Base-by-base conservation (phyloP, 805 yeast genomes). In the Cyberlindnera lachancei region DNA sequence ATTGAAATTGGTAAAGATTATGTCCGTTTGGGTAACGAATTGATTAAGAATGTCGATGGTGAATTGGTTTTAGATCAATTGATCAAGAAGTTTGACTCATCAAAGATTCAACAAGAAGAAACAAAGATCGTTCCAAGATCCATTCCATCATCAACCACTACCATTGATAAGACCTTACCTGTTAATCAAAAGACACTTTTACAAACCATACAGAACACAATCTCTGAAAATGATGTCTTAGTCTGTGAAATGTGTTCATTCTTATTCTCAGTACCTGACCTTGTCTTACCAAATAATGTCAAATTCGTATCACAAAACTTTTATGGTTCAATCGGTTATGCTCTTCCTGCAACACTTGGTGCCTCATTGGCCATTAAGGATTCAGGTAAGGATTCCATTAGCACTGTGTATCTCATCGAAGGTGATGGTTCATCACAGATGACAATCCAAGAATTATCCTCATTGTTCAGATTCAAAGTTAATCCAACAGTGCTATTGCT, bases 371-470 rank as follows among this genome's bases (percentile, higher is more conserved):
- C 81, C 2, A 67, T 68, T 10, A 60, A 61, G 34, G 83, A 77
- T 45, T n/a, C n/a, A n/a, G n/a, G n/a, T n/a, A 25, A 42, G 12
- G 37, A 32, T 7, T 30, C 29, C 4, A 32, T 41, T 3, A 37
- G 37, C 10, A 44, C 83, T 46, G 79, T 75, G 16, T 57, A 77
- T 15, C 55, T 77, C 23, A 72, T 76, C 44, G 71, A 76, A 25
- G 84, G 84, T 42, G 84, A 77, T 47, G 84, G 83, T 32, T 76
- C 83, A 10, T 64, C 78, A 28, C 83, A 77, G 52, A 61, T 77
- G 47, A 74, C 84, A 0, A 79, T 71, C 20, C 80, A 75, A 44
- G 84, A 76, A 48, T 58, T 77, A 33, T 68, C 79, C 5, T 70
- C 80, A 17, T 70, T 73, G 69, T 50, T 73, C 25, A 61, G 68